Base-by-base conservation (phyloP, 2,329 filamentous ascomycete genomes). In the Arachnopeziza araneosa region DNA sequence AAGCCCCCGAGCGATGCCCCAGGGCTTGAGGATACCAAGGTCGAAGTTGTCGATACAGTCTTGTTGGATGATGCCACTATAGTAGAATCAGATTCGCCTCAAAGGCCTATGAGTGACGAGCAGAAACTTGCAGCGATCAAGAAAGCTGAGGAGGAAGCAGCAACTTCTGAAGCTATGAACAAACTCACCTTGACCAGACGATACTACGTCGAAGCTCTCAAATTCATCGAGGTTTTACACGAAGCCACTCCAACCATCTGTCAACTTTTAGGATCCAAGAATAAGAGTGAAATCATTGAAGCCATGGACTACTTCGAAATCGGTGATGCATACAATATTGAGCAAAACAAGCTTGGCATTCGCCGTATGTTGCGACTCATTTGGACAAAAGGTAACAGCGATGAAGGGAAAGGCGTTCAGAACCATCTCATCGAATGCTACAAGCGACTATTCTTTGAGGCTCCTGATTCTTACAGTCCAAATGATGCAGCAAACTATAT, bases 381-480 rank as follows among this genome's bases (percentile, higher is more conserved):
- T 74, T 99, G 95, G 95, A 99, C 95, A 65, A 99, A 99, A 77
- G 93, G 95, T 68, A 99, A 98, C 76, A 98, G 92, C 69, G 95
- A 99, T 70, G 96, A 99, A 79, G 95, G 96, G 69, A 99, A 98
- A 77, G 95, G 95, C 59, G 93, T 99, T 1, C 96, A 99, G 73
- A 90, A 90, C 1, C 95, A 99, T 75, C 81, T 99, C 30, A 96
- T 99, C 66, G 95, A 99, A 68, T 96, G 91, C 74, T 99, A 99
- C 79, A 95, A 90, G 72, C 87, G 91, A 22, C 83, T 99, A 0
- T 99, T 98, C 76, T 99, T 99, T 69, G 91, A 96, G 71, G 93
- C 96, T 0, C 95, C 95, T 0, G 91, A 92, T 62, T 87, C 87
- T 4, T 97, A 96, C 76, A 91, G 83, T 60, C 79, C 86, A 30